Evolutionary conservation across 1,284 basidiomycete genomes (phyloP), one percentile per base, ranked within the genome.

Genomic region (Hemileia vastatrix): DNA sequence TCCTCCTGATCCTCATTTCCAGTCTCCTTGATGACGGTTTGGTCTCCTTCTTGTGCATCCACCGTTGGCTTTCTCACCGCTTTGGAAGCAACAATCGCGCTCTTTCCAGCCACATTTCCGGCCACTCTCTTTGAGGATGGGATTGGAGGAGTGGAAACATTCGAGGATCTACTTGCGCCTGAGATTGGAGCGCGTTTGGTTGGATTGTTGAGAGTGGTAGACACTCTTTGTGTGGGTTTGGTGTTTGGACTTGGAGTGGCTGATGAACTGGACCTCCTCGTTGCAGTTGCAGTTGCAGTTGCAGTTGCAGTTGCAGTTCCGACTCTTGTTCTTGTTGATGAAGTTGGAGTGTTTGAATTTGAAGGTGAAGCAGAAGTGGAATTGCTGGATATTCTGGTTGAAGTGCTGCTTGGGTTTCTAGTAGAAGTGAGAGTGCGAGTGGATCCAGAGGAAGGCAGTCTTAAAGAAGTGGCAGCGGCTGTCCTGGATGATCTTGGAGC

Each of bases 11-110:
- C 48, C 15, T 51, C 57, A 9, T 18, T 52, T 6, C 63, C 57
- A 8, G 57, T 64, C 15, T 33, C 55, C 2, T 57, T 63, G 9
- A 4, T 36, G 43, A 15, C 55, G 43, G 5, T n/a, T 31, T 27
- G 57, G 23, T 51, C 65, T 47, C 8, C 67, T 64, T 21, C 66
- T 65, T 27, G 27, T 27, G 27, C 27, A 27, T 27, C 27, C 27
- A 27, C 27, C 27, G 6, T 51, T 36, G 1, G 50, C 32, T 15
- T 62, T 49, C 9, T 66, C 57, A 18, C 51, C 55, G 36, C 36
- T 48, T 9, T 56, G 44, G 33, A 47, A 44, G 23, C 48, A 40
- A 19, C 48, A 40, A 45, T 43, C 36, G 54, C 49, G 44, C 13
- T 36, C 21, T 11, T 47, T 21, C 54, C 45, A 44, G 23, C 36